These are phyloP conservation scores for Colletotrichum limetticola DNA, from an alignment of 2,329 filamentous ascomycete genomes.

Conservation along the genomic window DNA sequence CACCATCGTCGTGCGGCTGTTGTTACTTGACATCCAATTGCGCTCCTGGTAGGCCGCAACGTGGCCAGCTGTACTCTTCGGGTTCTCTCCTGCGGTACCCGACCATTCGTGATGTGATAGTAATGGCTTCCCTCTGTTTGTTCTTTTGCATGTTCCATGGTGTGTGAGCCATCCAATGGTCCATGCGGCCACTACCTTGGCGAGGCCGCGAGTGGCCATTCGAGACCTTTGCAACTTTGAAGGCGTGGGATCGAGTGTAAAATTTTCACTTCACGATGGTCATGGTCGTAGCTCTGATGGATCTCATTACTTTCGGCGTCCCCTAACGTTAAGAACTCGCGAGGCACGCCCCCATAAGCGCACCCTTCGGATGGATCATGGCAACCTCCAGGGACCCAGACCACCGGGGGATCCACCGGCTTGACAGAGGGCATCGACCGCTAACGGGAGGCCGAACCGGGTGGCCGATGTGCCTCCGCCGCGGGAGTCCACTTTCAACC, in stretches of 20 bases:
- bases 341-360: constrained; percentile 25
- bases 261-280: constrained; percentile 34
- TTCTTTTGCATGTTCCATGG: background rate
- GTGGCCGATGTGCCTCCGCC: constrained; percentile 32
- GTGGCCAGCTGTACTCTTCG: constrained; percentile 11
- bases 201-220: background rate
- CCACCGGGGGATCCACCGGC: constrained; percentile 28
- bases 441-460: constrained; percentile 35
- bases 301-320: constrained; percentile 32
- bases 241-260: constrained; percentile 1
- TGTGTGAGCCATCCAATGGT: constrained; percentile 2
- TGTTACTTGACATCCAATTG: constrained; percentile 20
- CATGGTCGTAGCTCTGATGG: constrained; percentile 27
- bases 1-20: constrained; percentile 26
- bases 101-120: constrained; percentile 10
- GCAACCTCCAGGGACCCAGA: background rate
- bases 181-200: background rate
- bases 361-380: constrained; percentile 20
- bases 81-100: constrained; percentile 8
- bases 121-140: background rate
- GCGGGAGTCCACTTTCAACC: constrained; percentile 28
- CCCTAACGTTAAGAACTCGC: constrained; percentile 36
- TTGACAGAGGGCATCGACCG: constrained; percentile 21
- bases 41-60: constrained; percentile 12
- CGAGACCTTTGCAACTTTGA: too few species aligned